A percentile compares a stretch with the other conserved stretches of the same genome.
These are phyloP conservation scores for Cutaneotrichosporon arboriforme DNA, from an alignment of 1,284 basidiomycete genomes.

Conservation along the genomic window DNA sequence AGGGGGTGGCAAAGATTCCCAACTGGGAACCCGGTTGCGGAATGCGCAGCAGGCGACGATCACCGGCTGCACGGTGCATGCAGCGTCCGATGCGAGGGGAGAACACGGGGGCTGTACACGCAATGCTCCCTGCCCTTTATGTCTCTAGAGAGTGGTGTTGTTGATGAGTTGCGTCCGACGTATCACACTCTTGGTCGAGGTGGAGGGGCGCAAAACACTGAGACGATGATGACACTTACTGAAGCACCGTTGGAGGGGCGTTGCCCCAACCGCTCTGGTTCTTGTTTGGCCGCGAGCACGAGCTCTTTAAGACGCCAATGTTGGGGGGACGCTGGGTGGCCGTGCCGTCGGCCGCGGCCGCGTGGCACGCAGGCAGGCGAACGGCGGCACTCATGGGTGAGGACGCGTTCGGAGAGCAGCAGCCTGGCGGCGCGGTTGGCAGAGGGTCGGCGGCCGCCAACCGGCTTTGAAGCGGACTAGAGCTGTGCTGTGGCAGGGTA, in stretches of 20 bases:
- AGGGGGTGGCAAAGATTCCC: not conserved
- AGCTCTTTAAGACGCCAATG: constrained; percentile 18
- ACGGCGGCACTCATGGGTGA: not conserved
- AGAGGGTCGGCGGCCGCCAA: too few relatives aligned
- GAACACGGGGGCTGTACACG: too few relatives aligned
- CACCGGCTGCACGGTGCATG: too few relatives aligned
- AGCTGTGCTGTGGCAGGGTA: too few relatives aligned
- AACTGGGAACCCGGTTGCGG: not conserved
- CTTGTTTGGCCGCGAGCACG: constrained; percentile 18
- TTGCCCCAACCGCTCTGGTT: constrained; percentile 19
- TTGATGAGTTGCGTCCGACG: not conserved
- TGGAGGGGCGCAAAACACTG: not conserved
- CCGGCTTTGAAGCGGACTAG: too few relatives aligned
- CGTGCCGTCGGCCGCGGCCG: too few relatives aligned
- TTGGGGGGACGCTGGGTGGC: constrained; percentile 1
- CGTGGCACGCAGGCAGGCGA: not conserved
- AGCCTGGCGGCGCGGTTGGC: not conserved
- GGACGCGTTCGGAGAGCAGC: constrained; percentile 1
- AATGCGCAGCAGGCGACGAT: too few relatives aligned
- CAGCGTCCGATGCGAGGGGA: too few relatives aligned
- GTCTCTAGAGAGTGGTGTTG: not conserved
- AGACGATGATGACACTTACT: constrained; percentile 10
- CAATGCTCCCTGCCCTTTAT: too few relatives aligned
- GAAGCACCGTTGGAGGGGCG: constrained; percentile 7
- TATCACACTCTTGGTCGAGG: not conserved